phyloP scores from a whole-genome alignment of 2,329 filamentous ascomycete species.

The Pseudogymnoascus sp. region DNA sequence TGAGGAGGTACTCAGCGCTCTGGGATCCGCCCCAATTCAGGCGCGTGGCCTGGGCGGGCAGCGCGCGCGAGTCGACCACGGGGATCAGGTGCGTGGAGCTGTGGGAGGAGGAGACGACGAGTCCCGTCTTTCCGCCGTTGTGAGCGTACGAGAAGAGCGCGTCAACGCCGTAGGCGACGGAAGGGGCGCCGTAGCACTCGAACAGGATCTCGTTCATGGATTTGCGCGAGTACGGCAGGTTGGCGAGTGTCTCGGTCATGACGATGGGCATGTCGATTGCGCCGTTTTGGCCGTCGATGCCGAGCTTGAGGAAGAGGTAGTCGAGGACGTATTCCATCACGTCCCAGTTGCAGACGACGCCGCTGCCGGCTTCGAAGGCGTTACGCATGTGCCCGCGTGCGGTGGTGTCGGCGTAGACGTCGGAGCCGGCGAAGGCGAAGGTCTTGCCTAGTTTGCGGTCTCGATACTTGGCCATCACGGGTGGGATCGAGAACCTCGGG shows the following conservation, averaged over 20 bases:
- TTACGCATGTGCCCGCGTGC: constrained; percentile 83
- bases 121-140: constrained; percentile 72
- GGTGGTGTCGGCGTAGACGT: constrained; percentile 91
- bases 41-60: constrained; percentile 76
- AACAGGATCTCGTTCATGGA: constrained; percentile 97
- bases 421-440: constrained; percentile 83
- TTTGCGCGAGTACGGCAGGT: constrained; percentile 78
- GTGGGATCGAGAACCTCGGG: constrained; percentile 74
- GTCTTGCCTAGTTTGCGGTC: constrained; percentile 89
- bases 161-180: constrained; percentile 88
- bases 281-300: constrained; percentile 67
- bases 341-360: constrained; percentile 95
- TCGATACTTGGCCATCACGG: constrained; percentile 89
- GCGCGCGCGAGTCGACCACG: constrained; percentile 74
- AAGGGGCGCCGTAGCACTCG: constrained; percentile 87
- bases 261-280: constrained; percentile 78
- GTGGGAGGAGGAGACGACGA: constrained; percentile 86
- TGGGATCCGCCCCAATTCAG: constrained; percentile 94
- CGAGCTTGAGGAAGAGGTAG: constrained; percentile 89
- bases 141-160: constrained; percentile 92
- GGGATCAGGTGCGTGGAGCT: constrained; percentile 94
- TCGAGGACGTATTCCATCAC: constrained; percentile 92
- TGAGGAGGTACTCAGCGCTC: constrained; percentile 80
- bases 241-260: constrained; percentile 92
- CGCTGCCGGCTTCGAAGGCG: constrained; percentile 82